Base-by-base conservation (phyloP, 192 early-diverging fungal species). In the Thamnidium elegans region DNA sequence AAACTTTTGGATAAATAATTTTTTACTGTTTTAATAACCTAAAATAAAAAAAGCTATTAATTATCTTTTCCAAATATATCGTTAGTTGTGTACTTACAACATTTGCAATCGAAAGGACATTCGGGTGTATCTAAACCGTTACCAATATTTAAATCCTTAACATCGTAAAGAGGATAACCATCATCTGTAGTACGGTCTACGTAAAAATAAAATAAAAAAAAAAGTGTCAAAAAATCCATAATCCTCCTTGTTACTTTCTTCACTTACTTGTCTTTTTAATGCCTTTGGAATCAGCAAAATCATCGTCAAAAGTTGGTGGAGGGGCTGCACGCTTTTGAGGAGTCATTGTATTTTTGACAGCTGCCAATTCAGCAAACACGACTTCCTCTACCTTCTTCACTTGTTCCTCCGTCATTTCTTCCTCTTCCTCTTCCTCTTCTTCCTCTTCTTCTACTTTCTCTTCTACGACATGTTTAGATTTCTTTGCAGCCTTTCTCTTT, bases 61-160 rank as follows among this genome's bases (percentile, higher is more conserved):
- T 26, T 26, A 26, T 26, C 26, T 26, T 26, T 26, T 26, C 26
- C 26, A 26, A 26, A 26, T 3, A 1, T 26, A 26, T 26, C 3
- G 1, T 26, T 26, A 45, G 4, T 48, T 48, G 14, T 17, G 17
- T 48, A 98, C 78, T 71, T 96, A 93, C 63, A 91, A 86, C 78
- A 93, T 93, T 15, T 91, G 76, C 63, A 80, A 80, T 56, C 79
- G 74, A 70, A 91, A 90, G 68, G 95, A 66, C 68, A 88, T 90
- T 74, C 89, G 86, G 32, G 93, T 89, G 11, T 89, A 73, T 47
- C 94, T 90, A 63, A 48, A 26, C 68, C 68, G 13, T 51, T 50
- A 17, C 61, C 50, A 34, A 70, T 62, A 43, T 74, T 66, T 21
- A 70, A 50, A 26, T 74, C 73, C 13, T 70, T 67, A 23, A 70